These are phyloP conservation scores for Ceratocystis variospora DNA, from an alignment of 2,329 filamentous ascomycete genomes.

Conservation along the genomic window DNA sequence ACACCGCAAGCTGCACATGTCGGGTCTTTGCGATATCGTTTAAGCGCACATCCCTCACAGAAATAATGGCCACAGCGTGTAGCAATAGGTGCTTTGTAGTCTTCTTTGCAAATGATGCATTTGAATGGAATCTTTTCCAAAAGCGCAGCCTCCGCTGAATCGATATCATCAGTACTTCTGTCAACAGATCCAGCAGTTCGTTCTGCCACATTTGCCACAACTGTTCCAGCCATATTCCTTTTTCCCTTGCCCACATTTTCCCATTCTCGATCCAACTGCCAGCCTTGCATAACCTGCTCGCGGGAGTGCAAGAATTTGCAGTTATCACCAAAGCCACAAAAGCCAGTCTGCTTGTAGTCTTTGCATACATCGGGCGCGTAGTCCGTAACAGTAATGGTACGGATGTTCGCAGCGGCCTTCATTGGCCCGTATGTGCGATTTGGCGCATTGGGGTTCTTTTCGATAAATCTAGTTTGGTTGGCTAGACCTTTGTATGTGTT, in stretches of 20 bases:
- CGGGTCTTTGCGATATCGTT: constrained; percentile 74
- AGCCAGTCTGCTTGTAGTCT: constrained; percentile 73
- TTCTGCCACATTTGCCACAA: constrained; percentile 46
- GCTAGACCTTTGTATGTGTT: constrained; percentile 67
- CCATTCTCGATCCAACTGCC: constrained; percentile 93
- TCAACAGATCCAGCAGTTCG: constrained; percentile 22
- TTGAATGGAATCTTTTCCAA: constrained; percentile 78
- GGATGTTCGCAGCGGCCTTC: constrained; percentile 77
- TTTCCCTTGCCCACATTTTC: constrained; percentile 66
- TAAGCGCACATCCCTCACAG: constrained; percentile 77
- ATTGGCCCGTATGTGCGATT: constrained; percentile 63
- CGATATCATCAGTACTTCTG: constrained; percentile 30
- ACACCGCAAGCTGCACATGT: constrained; percentile 73
- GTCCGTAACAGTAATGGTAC: constrained; percentile 80
- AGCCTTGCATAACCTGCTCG: constrained; percentile 76
- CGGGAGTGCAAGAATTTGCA: constrained; percentile 71
- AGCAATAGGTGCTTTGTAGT: constrained; percentile 66
- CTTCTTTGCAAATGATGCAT: constrained; percentile 70
- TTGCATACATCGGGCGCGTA: constrained; percentile 92
- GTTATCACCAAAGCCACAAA: constrained; percentile 50
- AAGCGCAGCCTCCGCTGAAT: constrained; percentile 49
- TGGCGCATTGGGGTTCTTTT: constrained; percentile 65
- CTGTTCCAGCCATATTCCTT: constrained; percentile 46
- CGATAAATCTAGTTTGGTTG: constrained; percentile 60
- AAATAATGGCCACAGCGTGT: constrained; percentile 96